A percentile compares a stretch with the other conserved stretches of the same genome.
phyloP scores from a whole-genome alignment of 148 eudicot genomes.

The Rhododendron henanense region DNA sequence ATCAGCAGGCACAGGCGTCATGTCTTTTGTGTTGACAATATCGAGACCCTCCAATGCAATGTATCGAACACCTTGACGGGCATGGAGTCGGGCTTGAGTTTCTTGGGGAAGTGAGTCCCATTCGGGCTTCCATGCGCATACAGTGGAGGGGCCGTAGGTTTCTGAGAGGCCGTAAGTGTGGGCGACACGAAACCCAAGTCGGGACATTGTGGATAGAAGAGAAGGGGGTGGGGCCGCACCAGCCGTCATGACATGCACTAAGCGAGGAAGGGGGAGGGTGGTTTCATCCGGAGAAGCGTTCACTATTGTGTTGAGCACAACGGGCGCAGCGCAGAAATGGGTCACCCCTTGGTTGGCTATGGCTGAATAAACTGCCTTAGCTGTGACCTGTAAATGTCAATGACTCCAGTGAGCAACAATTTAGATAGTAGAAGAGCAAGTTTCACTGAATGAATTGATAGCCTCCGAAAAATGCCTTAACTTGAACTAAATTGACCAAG shows the following conservation, averaged over 20 bases:
- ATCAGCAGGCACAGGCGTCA: conserved; percentile 77
- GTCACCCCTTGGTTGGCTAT: conserved; percentile 74
- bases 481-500: neutral
- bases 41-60: conserved; percentile 67
- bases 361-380: conserved; percentile 73
- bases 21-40: conserved; percentile 50
- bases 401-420: neutral
- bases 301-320: conserved; percentile 79
- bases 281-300: conserved; percentile 68
- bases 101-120: conserved; percentile 71
- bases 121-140: conserved; percentile 95
- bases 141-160: conserved; percentile 83
- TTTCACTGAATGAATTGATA: neutral
- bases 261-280: conserved; percentile 63
- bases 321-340: conserved; percentile 95
- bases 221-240: conserved; percentile 95
- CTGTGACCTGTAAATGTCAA: conserved; percentile 52
- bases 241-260: conserved; percentile 82
- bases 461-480: neutral
- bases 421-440: neutral
- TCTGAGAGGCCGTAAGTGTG: conserved; percentile 95
- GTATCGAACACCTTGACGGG: conserved; percentile 84
- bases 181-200: conserved; percentile 72
- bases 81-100: conserved; percentile 66
- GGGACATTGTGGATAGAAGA: conserved; percentile 64